Percentiles rank a stretch among this genome's conserved stretches.
phyloP scores from a whole-genome alignment of 1,284 basidiomycete genomes.

The Rhodotorula sp. region DNA sequence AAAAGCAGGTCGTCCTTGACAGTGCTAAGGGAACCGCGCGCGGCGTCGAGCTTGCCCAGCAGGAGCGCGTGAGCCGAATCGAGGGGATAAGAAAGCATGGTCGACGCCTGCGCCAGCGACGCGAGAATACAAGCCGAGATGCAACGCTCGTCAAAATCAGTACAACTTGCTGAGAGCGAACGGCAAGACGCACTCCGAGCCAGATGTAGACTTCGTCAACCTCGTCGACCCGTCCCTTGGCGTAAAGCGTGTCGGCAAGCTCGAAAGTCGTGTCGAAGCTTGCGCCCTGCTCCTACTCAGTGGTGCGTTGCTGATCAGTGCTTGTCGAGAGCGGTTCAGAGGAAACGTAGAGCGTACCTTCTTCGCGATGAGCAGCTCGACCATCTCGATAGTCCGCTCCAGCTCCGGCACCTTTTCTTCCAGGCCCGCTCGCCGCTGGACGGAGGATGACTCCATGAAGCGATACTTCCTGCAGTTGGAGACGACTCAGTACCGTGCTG shows the following conservation, averaged over 20 bases:
- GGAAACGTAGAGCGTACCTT: conserved; percentile 62
- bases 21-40: conserved; percentile 66
- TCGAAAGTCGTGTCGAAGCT: conserved; percentile 85
- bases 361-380: conserved; percentile 63
- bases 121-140: background rate
- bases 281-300: conserved; percentile 50
- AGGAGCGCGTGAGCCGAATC: conserved; percentile 75
- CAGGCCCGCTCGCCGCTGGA: conserved; percentile 72
- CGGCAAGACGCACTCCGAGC: conserved; percentile 74
- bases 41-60: conserved; percentile 70
- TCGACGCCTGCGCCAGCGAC: conserved; percentile 69
- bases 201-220: conserved; percentile 88
- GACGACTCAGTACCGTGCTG: too few species aligned
- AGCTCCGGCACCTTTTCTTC: conserved; percentile 97
- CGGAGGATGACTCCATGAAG: conserved; percentile 90
- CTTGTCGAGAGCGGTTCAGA: background rate
- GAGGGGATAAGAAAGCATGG: conserved; percentile 93
- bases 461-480: conserved; percentile 77
- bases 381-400: conserved; percentile 85
- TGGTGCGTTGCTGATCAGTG: background rate
- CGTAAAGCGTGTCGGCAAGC: conserved; percentile 91
- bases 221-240: conserved; percentile 82
- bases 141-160: background rate
- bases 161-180: background rate
- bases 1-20: conserved; percentile 89